phyloP scores from a whole-genome alignment of 805 yeast species.

The Kregervanrija fluxuum region DNA sequence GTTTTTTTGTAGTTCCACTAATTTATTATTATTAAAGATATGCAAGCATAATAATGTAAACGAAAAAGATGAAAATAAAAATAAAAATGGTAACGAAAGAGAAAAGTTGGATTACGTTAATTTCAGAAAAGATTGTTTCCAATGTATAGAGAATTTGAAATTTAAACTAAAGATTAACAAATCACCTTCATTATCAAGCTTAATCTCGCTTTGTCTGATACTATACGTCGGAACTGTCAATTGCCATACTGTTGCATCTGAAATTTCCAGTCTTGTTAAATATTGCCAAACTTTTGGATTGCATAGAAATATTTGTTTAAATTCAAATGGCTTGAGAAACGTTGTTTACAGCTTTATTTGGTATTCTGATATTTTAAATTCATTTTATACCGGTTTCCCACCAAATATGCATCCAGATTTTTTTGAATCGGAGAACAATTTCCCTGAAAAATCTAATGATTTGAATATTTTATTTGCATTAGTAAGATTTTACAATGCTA shows the following conservation, averaged over 20 bases:
- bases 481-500: constrained; percentile 14
- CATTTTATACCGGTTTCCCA: constrained; percentile 19
- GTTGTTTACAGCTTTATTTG: constrained; percentile 16
- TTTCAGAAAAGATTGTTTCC: constrained; percentile 11
- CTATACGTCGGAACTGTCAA: constrained; percentile 18
- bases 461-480: constrained; percentile 9
- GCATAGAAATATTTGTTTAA: constrained; percentile 12
- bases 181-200: constrained; percentile 16
- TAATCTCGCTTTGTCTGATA: constrained; percentile 12
- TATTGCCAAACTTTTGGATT: constrained; percentile 15
- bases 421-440: constrained; percentile 12
- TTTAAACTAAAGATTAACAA: constrained; percentile 10
- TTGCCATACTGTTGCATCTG: constrained; percentile 11
- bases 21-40: constrained; percentile 2
- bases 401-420: constrained; percentile 13
- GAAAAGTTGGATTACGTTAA: constrained; percentile 4
- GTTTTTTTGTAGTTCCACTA: constrained; percentile 15
- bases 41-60: background rate
- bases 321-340: constrained; percentile 7
- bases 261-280: constrained; percentile 12
- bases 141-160: constrained; percentile 15
- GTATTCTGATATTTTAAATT: constrained; percentile 15
- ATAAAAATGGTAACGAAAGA: no score
- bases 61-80: background rate
- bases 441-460: constrained; percentile 9